A percentile compares a stretch with the other conserved stretches of the same genome.
phyloP scores from a whole-genome alignment of 1,284 basidiomycete species.

The Tilletia walkeri region DNA sequence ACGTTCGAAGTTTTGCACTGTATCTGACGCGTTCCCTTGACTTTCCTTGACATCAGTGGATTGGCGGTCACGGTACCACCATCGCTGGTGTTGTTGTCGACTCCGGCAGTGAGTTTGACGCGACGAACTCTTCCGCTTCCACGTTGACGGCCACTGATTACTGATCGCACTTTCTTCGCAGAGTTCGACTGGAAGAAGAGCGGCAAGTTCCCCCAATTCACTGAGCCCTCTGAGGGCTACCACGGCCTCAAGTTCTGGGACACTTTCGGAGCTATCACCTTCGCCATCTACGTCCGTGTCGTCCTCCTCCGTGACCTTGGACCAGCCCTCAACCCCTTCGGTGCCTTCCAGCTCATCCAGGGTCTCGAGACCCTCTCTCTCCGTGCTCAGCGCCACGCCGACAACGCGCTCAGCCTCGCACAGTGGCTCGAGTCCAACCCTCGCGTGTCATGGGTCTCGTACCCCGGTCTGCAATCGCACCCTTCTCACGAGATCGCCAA shows the following conservation, averaged over 20 bases:
- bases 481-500: conserved; percentile 66
- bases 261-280: conserved; percentile 72
- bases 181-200: conserved; percentile 76
- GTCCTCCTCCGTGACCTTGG: conserved; percentile 78
- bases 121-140: not conserved
- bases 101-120: conserved; percentile 62
- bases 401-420: conserved; percentile 74
- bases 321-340: conserved; percentile 74
- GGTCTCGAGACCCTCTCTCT: conserved; percentile 83
- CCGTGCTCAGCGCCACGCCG: conserved; percentile 71
- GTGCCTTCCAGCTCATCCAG: conserved; percentile 76
- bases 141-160: not conserved
- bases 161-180: not conserved
- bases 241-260: conserved; percentile 66
- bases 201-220: conserved; percentile 77
- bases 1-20: not conserved
- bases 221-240: conserved; percentile 77
- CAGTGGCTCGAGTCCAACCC: conserved; percentile 71
- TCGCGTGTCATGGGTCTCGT: conserved; percentile 76
- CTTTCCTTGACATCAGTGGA: conserved; percentile 62
- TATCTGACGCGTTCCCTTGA: not conserved
- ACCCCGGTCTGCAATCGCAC: conserved; percentile 71
- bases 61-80: conserved; percentile 83
- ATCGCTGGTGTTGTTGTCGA: conserved; percentile 81
- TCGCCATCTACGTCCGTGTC: conserved; percentile 70